Base-by-base conservation (phyloP, 78 protist genomes). In the Pigoraptor vietnamica region DNA sequence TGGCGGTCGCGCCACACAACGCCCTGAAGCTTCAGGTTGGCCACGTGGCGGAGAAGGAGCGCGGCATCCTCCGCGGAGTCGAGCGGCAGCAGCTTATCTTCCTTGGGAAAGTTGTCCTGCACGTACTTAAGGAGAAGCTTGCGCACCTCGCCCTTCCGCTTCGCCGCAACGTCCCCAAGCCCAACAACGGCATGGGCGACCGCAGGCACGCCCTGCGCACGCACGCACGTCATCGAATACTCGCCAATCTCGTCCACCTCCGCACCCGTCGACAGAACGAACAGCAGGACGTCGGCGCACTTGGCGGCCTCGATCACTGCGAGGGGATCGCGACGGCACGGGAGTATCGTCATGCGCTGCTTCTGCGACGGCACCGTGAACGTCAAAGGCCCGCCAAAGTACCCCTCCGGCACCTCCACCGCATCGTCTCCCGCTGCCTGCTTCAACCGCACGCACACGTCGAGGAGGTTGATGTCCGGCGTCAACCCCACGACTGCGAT, bases 141-240 rank as follows among this genome's bases (percentile, higher is more conserved):
- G 6, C 40, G 34, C 23, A 86, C 48, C 37, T 91, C 91, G 35
- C 21, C 55, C 35, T 24, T 40, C 10, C 79, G 39, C 86, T 88
- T 40, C 10, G 24, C 81, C 24, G 93, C 67, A 33, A 92, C 33
- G 0, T 35, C 14, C 37, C 23, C 91, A 83, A 88, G 79, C 0
- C 79, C 88, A 10, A 10, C 24, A 0, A 87, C 84, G 32, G 34
- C 90, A 33, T 36, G 39, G 24, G 24, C n/a, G 2, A 37, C 38
- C 34, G 93, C 29, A 14, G 93, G 90, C 25, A 92, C 56, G 82
- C 93, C 93, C 83, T 81, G 89, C 14, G 88, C 90, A 10, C 37
- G 36, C 23, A 67, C 23, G 67, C 88, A 55, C 29, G 40, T 56
- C n/a, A 88, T n/a, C 39, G 37, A 23, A 1, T 24, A 24, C 67